Conservation (phyloP, 148 eudicot genomes). For the Silene latifolia region DNA sequence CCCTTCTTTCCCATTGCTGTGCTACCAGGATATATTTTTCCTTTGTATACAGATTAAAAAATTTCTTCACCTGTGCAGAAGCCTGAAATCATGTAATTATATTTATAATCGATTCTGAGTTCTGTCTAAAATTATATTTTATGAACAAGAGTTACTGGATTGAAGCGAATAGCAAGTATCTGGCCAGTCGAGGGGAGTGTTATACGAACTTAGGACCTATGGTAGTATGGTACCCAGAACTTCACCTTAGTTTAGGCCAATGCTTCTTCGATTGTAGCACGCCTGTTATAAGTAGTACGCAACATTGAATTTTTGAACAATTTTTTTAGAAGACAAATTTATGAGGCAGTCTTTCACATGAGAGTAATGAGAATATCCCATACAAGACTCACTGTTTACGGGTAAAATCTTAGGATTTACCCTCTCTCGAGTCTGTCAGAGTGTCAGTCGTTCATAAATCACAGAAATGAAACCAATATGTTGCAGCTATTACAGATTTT, state of each 20-base stretch:
- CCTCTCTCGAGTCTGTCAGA: too few species aligned
- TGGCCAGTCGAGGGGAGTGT: neutral
- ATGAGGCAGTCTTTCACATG: neutral
- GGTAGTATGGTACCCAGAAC: neutral
- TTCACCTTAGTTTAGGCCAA: neutral
- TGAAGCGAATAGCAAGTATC: neutral
- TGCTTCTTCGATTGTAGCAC: neutral
- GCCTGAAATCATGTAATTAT: neutral
- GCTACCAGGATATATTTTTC: conserved; percentile 69
- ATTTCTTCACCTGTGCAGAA: conserved; percentile 47
- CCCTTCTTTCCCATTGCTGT: conserved; percentile 37
- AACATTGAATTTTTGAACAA: too few species aligned
- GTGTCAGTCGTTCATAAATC: neutral
- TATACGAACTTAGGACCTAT: neutral
- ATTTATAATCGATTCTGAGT: neutral
- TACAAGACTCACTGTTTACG: too few species aligned
- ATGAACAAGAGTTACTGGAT: neutral
- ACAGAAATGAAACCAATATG: conserved; percentile 1
- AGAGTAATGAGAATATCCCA: too few species aligned
- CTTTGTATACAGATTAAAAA: conserved; percentile 48
- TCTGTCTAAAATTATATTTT: neutral
- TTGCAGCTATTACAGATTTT: neutral
- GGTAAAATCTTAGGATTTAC: too few species aligned
- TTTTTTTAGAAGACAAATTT: too few species aligned
- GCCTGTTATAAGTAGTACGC: too few species aligned